A percentile compares a stretch with the other conserved stretches of the same genome.
phyloP scores from a whole-genome alignment of 129 eudicot species.

The Pittosporum tobira region DNA sequence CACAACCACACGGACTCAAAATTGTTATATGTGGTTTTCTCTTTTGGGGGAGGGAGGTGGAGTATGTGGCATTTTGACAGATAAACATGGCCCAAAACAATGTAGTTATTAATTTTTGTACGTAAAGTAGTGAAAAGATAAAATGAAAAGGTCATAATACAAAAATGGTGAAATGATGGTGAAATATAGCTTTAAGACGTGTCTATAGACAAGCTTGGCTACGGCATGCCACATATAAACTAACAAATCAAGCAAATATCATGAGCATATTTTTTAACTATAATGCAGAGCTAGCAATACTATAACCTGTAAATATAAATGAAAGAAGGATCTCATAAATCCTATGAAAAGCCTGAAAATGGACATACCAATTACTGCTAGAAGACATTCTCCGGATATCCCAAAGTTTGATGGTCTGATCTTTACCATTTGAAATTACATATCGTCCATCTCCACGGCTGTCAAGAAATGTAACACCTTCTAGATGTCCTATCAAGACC shows the following conservation, averaged over 20 bases:
- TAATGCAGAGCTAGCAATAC: not conserved
- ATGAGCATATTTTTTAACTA: slow-evolving; percentile 1
- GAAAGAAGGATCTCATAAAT: not conserved
- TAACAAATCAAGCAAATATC: slow-evolving; percentile 2
- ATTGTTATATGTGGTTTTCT: no score
- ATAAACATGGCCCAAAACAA: no score
- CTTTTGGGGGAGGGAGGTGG: no score
- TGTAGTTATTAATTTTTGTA: no score
- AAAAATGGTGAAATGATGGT: no score
- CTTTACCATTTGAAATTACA: slow-evolving; percentile 91
- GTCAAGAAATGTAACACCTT: slow-evolving; percentile 83
- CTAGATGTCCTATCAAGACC: slow-evolving; percentile 70
- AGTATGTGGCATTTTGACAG: no score
- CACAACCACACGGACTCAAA: not conserved
- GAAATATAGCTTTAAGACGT: no score
- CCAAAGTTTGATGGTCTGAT: slow-evolving; percentile 92
- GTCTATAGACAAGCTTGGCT: no score
- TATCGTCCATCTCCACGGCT: slow-evolving; percentile 89
- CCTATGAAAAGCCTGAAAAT: slow-evolving; percentile 10
- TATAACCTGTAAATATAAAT: not conserved
- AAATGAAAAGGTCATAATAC: no score
- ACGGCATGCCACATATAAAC: no score
- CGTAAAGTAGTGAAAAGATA: no score
- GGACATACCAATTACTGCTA: slow-evolving; percentile 50
- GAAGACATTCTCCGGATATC: slow-evolving; percentile 91